Evolutionary conservation across 2,329 filamentous ascomycete species (phyloP).

Genomic region (Colletotrichum orbiculare): DNA sequence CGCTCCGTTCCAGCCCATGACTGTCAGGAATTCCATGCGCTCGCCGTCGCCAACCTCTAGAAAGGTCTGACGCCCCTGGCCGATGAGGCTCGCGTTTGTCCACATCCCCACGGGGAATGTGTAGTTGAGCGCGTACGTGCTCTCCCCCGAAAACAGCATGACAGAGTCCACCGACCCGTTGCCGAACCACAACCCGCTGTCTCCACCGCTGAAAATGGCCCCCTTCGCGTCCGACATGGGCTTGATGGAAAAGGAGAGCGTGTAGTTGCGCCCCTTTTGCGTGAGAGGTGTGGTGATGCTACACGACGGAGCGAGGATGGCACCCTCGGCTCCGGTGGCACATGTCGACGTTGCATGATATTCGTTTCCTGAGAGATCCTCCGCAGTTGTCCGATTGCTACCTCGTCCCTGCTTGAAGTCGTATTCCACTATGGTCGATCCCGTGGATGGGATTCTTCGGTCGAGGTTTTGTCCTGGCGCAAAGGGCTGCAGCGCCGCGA

Average conservation of each 20-base stretch:
- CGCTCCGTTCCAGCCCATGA: constrained; percentile 32
- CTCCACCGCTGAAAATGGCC: constrained; percentile 32
- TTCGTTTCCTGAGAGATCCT: constrained; percentile 39
- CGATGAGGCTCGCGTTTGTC: constrained; percentile 31
- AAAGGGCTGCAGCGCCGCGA: constrained; percentile 37
- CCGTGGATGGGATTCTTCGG: constrained; percentile 34
- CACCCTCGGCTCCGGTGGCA: constrained; percentile 11
- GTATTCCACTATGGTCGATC: constrained; percentile 38
- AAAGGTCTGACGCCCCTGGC: constrained; percentile 28
- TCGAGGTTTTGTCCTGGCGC: constrained; percentile 41
- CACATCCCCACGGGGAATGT: constrained; percentile 35
- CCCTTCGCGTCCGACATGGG: constrained; percentile 30
- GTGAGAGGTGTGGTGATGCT: constrained; percentile 59
- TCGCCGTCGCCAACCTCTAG: constrained; percentile 27
- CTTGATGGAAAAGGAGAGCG: constrained; percentile 57
- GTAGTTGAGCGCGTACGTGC: constrained; percentile 36
- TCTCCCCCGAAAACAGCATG: constrained; percentile 35
- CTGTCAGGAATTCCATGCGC: constrained; percentile 33
- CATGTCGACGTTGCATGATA: constrained; percentile 36
- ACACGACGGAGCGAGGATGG: constrained; percentile 51
- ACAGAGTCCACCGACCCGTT: constrained; percentile 34
- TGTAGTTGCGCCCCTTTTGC: constrained; percentile 67
- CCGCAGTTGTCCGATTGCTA: constrained; percentile 20
- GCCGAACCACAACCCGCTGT: constrained; percentile 36
- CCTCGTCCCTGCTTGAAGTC: constrained; percentile 16